Evolutionary conservation across 441 rosid species (phyloP).

Genomic region (Mallotus japonicus): DNA sequence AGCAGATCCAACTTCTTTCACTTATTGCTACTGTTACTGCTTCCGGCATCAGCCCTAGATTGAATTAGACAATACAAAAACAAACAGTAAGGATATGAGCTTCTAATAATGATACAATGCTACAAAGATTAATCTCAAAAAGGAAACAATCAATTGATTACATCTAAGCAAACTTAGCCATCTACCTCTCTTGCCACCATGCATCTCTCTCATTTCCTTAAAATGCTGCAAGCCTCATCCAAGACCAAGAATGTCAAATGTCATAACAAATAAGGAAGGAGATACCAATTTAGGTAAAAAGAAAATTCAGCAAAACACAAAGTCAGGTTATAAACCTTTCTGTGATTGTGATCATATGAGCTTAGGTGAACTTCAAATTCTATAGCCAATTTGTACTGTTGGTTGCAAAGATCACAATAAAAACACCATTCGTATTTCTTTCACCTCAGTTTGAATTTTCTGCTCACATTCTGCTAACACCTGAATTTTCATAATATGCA

Average conservation of each 20-base stretch:
- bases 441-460: conserved; percentile 92
- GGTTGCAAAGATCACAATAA: conserved; percentile 91
- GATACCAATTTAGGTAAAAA: not conserved
- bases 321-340: conserved; percentile 52
- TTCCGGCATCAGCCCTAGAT: conserved; percentile 83
- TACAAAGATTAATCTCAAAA: not conserved
- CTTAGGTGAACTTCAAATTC: conserved; percentile 95
- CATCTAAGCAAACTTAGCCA: conserved; percentile 74
- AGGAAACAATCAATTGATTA: conserved; percentile 22
- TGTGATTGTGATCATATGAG: conserved; percentile 96
- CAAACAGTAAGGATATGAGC: not conserved
- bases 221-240: conserved; percentile 58
- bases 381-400: conserved; percentile 92
- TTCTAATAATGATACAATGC: not conserved
- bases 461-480: conserved; percentile 98
- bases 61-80: not conserved
- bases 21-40: conserved; percentile 50
- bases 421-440: conserved; percentile 86
- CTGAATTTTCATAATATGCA: conserved; percentile 99
- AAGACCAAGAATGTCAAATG: not conserved
- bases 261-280: not conserved
- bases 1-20: conserved; percentile 45
- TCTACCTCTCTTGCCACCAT: conserved; percentile 81
- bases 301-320: not conserved
- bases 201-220: conserved; percentile 96